phyloP scores from a whole-genome alignment of 2,329 filamentous ascomycete species.

The Pestalotiopsis sp. region DNA sequence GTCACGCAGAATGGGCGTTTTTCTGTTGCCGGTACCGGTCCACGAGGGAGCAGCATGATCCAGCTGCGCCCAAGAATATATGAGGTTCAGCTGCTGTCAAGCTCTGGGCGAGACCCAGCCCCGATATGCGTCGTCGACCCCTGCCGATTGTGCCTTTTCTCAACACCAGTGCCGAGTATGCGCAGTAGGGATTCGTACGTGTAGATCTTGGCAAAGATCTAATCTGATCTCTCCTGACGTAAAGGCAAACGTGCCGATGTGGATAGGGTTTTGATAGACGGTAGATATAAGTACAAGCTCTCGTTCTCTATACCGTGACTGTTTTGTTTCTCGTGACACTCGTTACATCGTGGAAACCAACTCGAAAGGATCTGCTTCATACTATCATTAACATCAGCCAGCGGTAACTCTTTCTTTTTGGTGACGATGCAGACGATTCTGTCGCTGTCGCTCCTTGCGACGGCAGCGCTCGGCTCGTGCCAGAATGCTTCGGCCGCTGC shows the following conservation, averaged over 20 bases:
- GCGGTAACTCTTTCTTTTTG: not conserved
- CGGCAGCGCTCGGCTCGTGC: constrained; percentile 1
- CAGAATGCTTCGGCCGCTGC: constrained; percentile 2
- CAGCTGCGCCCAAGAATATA: too few species aligned
- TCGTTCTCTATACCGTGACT: not conserved
- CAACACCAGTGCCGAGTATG: not conserved
- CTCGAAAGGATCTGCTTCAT: not conserved
- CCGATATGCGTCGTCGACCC: not conserved
- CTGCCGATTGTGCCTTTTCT: not conserved
- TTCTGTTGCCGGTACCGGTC: not conserved
- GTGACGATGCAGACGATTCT: not conserved
- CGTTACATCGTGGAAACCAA: not conserved
- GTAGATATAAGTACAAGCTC: not conserved
- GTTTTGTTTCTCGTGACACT: not conserved
- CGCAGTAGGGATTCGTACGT: not conserved
- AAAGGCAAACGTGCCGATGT: not conserved
- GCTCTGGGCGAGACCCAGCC: not conserved
- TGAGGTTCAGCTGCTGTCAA: too few species aligned
- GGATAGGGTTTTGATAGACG: not conserved
- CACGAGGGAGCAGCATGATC: too few species aligned
- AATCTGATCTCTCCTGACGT: not conserved
- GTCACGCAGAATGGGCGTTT: not conserved
- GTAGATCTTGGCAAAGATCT: not conserved
- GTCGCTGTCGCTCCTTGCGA: not conserved
- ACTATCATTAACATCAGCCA: not conserved